These are phyloP conservation scores for Diplocarpon mali DNA, from an alignment of 2,329 filamentous ascomycete species.

Conservation along the genomic window DNA sequence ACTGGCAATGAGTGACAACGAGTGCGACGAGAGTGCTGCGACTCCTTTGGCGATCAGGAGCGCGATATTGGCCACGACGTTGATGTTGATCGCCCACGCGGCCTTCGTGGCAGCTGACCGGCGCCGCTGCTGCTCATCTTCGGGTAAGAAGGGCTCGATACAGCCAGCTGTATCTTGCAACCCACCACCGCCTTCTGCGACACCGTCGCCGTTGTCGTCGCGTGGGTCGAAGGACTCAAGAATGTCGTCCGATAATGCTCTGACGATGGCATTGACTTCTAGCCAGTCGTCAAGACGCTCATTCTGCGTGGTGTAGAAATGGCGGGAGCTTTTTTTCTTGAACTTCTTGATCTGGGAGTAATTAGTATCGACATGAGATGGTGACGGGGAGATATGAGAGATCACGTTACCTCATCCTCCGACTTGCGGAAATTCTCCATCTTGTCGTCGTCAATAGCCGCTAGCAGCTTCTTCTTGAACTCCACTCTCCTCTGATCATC, in stretches of 20 bases:
- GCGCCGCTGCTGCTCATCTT: constrained; percentile 40
- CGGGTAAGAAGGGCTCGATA: constrained; percentile 43
- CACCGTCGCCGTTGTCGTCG: constrained; percentile 44
- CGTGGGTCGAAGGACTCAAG: constrained; percentile 46
- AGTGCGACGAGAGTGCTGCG: constrained; percentile 41
- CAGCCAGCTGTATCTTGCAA: constrained; percentile 37
- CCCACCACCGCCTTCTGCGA: constrained; percentile 40
- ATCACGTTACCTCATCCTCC: constrained; percentile 11
- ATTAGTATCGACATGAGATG: not conserved
- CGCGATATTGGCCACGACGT: constrained; percentile 45
- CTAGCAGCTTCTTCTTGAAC: constrained; percentile 17
- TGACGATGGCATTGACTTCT: constrained; percentile 46
- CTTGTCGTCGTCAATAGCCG: constrained; percentile 9
- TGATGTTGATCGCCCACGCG: constrained; percentile 47
- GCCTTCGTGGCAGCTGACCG: constrained; percentile 36
- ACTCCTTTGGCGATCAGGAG: constrained; percentile 42
- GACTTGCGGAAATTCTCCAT: constrained; percentile 15
- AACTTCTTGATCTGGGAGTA: constrained; percentile 36
- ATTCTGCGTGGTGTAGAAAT: constrained; percentile 45
- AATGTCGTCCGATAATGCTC: constrained; percentile 44
- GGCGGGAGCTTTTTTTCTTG: constrained; percentile 39
- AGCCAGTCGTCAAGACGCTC: constrained; percentile 44
- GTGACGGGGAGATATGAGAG: not conserved
- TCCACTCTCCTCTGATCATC: constrained; percentile 18
- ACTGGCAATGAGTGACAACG: constrained; percentile 47